phyloP scores from a whole-genome alignment of 2,329 filamentous ascomycete genomes.

The Trichophyton benhamiae region DNA sequence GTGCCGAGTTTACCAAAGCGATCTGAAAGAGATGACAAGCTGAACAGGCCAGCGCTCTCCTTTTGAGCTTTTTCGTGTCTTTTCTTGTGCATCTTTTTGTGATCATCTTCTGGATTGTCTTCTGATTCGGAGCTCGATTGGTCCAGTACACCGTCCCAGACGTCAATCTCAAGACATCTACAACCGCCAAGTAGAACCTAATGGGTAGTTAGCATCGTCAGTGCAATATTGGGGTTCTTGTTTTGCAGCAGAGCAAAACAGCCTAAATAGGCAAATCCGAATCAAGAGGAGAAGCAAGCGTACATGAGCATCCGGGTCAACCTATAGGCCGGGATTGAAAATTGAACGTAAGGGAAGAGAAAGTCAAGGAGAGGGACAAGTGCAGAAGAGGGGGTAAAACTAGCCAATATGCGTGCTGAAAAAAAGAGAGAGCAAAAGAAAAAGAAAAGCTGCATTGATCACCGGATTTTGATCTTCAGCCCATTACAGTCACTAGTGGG shows the following conservation, averaged over 20 bases:
- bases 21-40: conserved; percentile 12
- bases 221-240: background rate
- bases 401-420: background rate
- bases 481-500: background rate
- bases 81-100: conserved; percentile 18
- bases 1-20: conserved; percentile 10
- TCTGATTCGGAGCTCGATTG: conserved; percentile 24
- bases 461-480: background rate
- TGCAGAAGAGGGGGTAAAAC: too few relatives aligned
- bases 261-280: background rate
- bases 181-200: conserved; percentile 65
- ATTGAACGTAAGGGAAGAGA: background rate
- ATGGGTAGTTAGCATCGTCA: background rate
- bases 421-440: background rate
- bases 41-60: conserved; percentile 15
- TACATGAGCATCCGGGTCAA: background rate
- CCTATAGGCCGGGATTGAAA: background rate
- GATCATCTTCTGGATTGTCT: conserved; percentile 14
- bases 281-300: background rate
- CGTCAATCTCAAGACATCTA: conserved; percentile 87
- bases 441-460: background rate
- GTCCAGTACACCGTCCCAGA: conserved; percentile 63
- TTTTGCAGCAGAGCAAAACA: background rate
- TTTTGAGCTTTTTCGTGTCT: conserved; percentile 12
- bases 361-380: background rate